phyloP scores from a whole-genome alignment of 2,329 filamentous ascomycete species.

The Biscogniauxia marginata region DNA sequence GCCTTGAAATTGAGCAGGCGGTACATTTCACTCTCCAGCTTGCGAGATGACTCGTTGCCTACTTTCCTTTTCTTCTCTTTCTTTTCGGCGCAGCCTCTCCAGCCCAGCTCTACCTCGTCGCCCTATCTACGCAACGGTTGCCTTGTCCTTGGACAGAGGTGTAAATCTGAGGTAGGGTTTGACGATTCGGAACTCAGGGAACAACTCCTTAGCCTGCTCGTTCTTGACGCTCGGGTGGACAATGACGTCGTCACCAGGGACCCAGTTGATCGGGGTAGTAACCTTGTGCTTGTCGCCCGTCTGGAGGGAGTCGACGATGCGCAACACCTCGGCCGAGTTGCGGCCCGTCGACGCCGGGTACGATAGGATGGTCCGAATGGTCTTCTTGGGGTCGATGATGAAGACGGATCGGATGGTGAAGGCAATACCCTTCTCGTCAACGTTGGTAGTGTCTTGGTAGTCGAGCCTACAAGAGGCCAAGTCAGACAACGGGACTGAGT shows the following conservation, averaged over 20 bases:
- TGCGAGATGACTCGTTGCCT: no score
- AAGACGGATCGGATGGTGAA: constrained; percentile 96
- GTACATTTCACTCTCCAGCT: neutral
- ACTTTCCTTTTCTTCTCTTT: neutral
- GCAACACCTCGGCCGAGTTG: constrained; percentile 76
- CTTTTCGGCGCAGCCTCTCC: neutral
- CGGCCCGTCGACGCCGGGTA: constrained; percentile 90
- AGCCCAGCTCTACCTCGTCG: neutral
- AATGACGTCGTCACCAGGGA: constrained; percentile 86
- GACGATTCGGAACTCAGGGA: constrained; percentile 70
- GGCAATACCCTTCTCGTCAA: constrained; percentile 78
- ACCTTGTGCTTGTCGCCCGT: constrained; percentile 84
- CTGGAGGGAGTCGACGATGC: constrained; percentile 77
- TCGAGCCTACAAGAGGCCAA: constrained; percentile 59
- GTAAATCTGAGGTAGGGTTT: constrained; percentile 77
- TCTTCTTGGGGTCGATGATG: constrained; percentile 92
- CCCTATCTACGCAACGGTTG: constrained; percentile 31
- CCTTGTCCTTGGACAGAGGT: constrained; percentile 56
- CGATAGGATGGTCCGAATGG: constrained; percentile 86
- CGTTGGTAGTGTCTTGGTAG: constrained; percentile 78
- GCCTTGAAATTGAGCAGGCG: no score
- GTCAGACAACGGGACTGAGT: neutral
- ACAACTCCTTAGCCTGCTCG: constrained; percentile 83
- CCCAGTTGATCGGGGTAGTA: constrained; percentile 89
- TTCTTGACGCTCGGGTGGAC: constrained; percentile 81